These are phyloP conservation scores for Blastobotrys petasosporus DNA, from an alignment of 1,139 yeast species.

Conservation along the genomic window DNA sequence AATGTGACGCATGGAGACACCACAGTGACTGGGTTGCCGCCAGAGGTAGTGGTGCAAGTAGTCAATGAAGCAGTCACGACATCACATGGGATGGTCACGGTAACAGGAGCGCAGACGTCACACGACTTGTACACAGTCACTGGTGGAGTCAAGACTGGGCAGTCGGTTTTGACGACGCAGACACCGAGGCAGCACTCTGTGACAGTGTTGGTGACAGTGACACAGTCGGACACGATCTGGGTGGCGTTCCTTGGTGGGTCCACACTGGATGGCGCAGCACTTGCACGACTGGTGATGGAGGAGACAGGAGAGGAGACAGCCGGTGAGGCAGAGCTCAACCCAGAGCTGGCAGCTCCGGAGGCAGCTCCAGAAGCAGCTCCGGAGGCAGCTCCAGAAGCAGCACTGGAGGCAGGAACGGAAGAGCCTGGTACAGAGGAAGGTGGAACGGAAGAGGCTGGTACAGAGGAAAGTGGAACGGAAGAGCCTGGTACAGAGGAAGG, in stretches of 20 bases:
- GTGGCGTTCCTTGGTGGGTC: constrained; percentile 11
- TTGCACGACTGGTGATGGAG: no score
- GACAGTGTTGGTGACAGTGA: constrained; percentile 25
- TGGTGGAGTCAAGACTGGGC: constrained; percentile 23
- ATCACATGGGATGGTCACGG: constrained; percentile 19
- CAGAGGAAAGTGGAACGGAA: no score
- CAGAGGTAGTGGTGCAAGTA: constrained; percentile 19
- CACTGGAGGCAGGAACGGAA: background rate
- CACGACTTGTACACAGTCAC: constrained; percentile 15
- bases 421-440: no score
- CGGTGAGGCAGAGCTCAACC: background rate
- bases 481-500: no score
- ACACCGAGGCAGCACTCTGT: constrained; percentile 26
- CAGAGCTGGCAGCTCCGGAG: background rate
- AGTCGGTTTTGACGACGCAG: constrained; percentile 22
- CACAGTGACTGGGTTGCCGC: constrained; percentile 17
- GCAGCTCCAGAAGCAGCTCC: constrained; percentile 1
- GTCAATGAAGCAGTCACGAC: constrained; percentile 15
- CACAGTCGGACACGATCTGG: constrained; percentile 3
- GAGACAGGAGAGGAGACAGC: background rate
- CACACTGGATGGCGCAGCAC: constrained; percentile 4
- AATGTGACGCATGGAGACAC: constrained; percentile 19
- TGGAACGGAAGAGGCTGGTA: no score
- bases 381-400: background rate
- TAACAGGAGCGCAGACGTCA: constrained; percentile 2